Evolutionary conservation across 805 yeast genomes (phyloP).

Genomic region (Starmerella tilneyi): DNA sequence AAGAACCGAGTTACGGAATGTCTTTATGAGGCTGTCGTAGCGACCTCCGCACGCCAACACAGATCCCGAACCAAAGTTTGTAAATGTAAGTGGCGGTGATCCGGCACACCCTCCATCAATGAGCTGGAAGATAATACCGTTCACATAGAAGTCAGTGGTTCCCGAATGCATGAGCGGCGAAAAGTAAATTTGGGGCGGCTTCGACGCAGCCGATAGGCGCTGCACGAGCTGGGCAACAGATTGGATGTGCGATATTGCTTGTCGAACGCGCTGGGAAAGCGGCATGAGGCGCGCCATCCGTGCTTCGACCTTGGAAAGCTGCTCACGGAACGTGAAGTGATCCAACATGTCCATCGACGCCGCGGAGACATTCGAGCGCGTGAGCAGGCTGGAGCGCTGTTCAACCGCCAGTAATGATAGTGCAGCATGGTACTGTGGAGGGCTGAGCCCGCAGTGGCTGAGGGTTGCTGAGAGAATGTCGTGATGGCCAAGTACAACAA

Average conservation of each 20-base stretch:
- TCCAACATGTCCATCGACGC: constrained; percentile 75
- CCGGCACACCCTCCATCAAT: constrained; percentile 43
- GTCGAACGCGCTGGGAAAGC: constrained; percentile 63
- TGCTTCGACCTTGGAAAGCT: constrained; percentile 51
- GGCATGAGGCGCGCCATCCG: constrained; percentile 61
- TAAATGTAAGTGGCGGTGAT: background rate
- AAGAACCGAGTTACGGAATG: constrained; percentile 49
- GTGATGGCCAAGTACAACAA: constrained; percentile 65
- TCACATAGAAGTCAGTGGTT: constrained; percentile 49
- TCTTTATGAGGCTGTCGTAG: constrained; percentile 62
- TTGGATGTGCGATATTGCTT: constrained; percentile 50
- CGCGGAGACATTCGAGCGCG: constrained; percentile 65
- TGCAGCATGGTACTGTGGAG: constrained; percentile 60
- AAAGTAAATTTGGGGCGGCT: constrained; percentile 35
- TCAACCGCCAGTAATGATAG: constrained; percentile 52
- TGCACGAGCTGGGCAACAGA: constrained; percentile 47
- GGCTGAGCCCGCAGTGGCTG: constrained; percentile 71
- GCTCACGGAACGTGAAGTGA: constrained; percentile 63
- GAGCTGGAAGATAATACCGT: constrained; percentile 83
- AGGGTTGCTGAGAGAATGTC: constrained; percentile 66
- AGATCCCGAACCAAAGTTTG: constrained; percentile 24
- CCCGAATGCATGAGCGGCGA: constrained; percentile 83
- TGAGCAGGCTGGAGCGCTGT: constrained; percentile 47
- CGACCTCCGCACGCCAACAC: constrained; percentile 89
- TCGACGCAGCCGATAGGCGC: constrained; percentile 49